A percentile compares a stretch with the other conserved stretches of the same genome.
Conservation (phyloP, 148 eudicot species). For the Silene latifolia region DNA sequence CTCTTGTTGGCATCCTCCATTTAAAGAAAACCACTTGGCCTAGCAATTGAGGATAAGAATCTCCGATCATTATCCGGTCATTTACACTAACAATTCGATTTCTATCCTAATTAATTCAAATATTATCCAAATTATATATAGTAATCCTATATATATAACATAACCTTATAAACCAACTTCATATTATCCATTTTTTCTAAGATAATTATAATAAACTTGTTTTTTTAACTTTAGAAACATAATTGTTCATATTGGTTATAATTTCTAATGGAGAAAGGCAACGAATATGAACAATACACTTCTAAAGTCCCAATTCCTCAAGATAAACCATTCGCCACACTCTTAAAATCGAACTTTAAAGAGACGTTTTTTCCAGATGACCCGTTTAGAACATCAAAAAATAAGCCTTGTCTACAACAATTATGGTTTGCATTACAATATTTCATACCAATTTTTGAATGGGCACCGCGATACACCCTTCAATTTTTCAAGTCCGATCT, state of each 20-base stretch:
- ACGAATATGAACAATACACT: not conserved
- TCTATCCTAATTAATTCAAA: too few species aligned
- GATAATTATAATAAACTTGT: too few species aligned
- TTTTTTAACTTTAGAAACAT: too few species aligned
- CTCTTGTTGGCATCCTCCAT: not conserved
- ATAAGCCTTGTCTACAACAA: constrained; percentile 32
- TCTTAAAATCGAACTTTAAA: constrained; percentile 39
- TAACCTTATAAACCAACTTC: too few species aligned
- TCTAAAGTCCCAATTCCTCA: constrained; percentile 36
- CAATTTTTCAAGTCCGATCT: constrained; percentile 47
- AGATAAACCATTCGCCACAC: constrained; percentile 32
- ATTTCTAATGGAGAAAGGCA: constrained; percentile 30
- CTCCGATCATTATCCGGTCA: not conserved
- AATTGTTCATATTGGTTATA: too few species aligned
- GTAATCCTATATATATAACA: too few species aligned
- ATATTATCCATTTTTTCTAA: too few species aligned
- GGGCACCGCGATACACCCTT: constrained; percentile 57
- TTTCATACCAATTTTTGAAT: constrained; percentile 53
- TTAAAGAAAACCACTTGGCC: not conserved
- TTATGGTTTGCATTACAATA: constrained; percentile 43
- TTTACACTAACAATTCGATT: not conserved
- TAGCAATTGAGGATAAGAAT: not conserved
- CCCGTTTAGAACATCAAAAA: constrained; percentile 41
- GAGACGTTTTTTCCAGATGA: constrained; percentile 66
- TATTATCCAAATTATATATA: too few species aligned